Evolutionary conservation across 495 filamentous ascomycete genomes (phyloP).

Genomic region (Saxophila tyrrhenica): DNA sequence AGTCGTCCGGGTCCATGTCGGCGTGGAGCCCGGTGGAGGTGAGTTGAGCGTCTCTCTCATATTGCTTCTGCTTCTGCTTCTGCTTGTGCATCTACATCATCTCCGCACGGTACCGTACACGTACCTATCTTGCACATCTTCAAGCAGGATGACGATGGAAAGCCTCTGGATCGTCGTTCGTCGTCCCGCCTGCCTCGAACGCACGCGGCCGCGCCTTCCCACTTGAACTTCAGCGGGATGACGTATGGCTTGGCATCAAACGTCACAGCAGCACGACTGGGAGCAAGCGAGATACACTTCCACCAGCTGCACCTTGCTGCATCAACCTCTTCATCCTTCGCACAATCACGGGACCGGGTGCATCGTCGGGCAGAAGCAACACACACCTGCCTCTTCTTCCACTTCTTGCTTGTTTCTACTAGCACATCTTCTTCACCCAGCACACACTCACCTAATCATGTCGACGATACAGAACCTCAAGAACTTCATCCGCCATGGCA

Average conservation of each 20-base stretch:
- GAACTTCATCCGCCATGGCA: constrained; percentile 97
- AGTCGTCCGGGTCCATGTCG: background rate
- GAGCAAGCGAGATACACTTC: background rate
- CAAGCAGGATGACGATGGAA: no score
- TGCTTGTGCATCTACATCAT: no score
- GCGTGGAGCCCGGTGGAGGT: background rate
- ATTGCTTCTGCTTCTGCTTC: background rate
- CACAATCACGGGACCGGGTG: background rate
- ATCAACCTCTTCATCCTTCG: background rate
- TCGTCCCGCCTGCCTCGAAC: no score
- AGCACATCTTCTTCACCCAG: background rate
- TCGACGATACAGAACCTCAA: constrained; percentile 63
- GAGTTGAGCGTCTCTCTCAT: background rate
- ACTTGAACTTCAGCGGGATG: no score
- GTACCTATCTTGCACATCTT: no score
- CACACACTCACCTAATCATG: constrained; percentile 12
- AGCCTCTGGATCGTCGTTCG: no score
- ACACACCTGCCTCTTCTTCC: background rate
- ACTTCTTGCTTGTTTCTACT: background rate
- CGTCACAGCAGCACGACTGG: background rate
- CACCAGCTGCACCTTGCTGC: background rate
- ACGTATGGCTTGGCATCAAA: background rate
- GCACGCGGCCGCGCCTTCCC: no score
- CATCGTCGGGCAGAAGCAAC: background rate
- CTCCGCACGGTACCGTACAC: no score